Evolutionary conservation across 192 early-diverging fungal genomes (phyloP).

Genomic region (Geranomyces michiganensis): DNA sequence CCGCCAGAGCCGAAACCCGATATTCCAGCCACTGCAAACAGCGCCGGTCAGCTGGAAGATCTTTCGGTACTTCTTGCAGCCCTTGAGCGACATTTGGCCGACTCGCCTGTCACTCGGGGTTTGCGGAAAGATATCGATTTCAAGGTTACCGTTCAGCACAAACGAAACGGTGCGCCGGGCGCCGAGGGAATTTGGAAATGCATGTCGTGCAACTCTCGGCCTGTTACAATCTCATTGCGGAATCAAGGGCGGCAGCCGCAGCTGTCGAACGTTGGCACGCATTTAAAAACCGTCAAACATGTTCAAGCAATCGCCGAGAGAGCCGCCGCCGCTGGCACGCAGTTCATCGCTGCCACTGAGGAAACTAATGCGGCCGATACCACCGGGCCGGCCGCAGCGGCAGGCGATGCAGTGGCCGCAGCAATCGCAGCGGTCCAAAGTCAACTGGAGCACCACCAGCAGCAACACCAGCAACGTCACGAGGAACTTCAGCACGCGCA

Average conservation of each 20-base stretch:
- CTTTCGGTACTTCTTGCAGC: conserved; percentile 4
- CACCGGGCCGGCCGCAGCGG: background rate
- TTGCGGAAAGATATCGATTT: conserved; percentile 35
- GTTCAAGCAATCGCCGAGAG: conserved; percentile 11
- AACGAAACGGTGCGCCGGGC: conserved; percentile 3
- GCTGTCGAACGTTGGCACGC: conserved; percentile 35
- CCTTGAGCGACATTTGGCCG: conserved; percentile 31
- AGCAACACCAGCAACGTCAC: conserved; percentile 2
- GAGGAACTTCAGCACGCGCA: background rate
- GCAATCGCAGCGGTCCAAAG: conserved; percentile 8
- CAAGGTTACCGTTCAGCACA: conserved; percentile 16
- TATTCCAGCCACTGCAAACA: too few species aligned
- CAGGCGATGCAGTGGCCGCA: conserved; percentile 13
- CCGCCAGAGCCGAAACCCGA: too few species aligned
- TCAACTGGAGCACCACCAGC: conserved; percentile 1
- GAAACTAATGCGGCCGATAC: background rate
- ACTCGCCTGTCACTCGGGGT: conserved; percentile 33
- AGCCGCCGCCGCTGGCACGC: background rate
- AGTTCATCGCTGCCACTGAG: conserved; percentile 11
- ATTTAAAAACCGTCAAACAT: conserved; percentile 38
- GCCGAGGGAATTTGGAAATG: conserved; percentile 37
- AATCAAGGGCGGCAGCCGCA: conserved; percentile 38
- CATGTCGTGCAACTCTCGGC: conserved; percentile 31
- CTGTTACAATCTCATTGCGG: conserved; percentile 34
- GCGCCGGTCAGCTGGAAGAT: background rate